phyloP scores from a whole-genome alignment of 345 rosid species.

The Pelargonium nanum region DNA sequence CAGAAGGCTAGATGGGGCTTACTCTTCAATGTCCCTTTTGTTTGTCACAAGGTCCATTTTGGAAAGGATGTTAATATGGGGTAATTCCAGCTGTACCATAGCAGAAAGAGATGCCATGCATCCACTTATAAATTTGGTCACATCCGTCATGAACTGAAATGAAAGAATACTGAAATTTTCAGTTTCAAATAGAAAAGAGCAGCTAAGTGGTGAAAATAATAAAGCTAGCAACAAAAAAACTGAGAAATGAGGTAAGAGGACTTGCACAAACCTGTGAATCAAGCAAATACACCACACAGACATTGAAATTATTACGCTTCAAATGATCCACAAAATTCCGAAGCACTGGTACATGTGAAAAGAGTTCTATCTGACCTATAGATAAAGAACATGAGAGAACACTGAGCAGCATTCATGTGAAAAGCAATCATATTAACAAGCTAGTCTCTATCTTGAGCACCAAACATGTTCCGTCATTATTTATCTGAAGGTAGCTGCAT shows the following conservation, averaged over 20 bases:
- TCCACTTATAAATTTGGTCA: constrained; percentile 85
- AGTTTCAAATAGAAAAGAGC: constrained; percentile 1
- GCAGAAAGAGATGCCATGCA: constrained; percentile 97
- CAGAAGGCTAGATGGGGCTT: constrained; percentile 10
- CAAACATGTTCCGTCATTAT: no score
- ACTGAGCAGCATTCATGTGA: not conserved
- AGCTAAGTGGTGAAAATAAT: not conserved
- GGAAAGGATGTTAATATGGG: constrained; percentile 78
- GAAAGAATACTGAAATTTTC: constrained; percentile 2
- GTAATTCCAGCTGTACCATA: constrained; percentile 87
- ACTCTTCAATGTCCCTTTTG: constrained; percentile 64
- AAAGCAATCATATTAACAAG: not conserved
- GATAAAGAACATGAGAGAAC: not conserved
- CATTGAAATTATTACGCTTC: constrained; percentile 66
- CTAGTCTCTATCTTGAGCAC: not conserved
- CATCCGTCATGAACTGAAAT: constrained; percentile 75
- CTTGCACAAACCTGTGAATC: constrained; percentile 78
- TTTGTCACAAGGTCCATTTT: constrained; percentile 87
- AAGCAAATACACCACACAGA: constrained; percentile 74
- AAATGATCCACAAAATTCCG: constrained; percentile 84
- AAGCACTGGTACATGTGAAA: constrained; percentile 83
- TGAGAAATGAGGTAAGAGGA: not conserved
- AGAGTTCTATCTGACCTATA: constrained; percentile 84
- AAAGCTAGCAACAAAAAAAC: not conserved
- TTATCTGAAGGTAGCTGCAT: no score